These are phyloP conservation scores for Globisporangium yorkense DNA, from an alignment of 352 stramenopile genomes.

Conservation along the genomic window DNA sequence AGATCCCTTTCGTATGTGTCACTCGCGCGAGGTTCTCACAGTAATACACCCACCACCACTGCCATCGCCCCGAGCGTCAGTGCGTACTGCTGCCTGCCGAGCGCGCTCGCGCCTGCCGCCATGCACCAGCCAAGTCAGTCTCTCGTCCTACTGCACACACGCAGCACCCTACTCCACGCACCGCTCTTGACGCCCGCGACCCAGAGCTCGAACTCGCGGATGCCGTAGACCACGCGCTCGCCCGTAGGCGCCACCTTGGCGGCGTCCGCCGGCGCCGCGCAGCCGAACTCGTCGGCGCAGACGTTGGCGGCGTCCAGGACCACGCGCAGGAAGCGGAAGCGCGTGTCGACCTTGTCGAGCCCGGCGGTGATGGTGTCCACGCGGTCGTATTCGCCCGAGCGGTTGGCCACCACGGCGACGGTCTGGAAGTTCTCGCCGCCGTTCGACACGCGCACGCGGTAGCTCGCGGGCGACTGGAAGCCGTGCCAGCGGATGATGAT, in stretches of 20 bases:
- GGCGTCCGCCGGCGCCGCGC: constrained; percentile 20
- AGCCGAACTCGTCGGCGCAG: constrained; percentile 37
- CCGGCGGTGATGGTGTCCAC: constrained; percentile 54
- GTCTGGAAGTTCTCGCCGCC: constrained; percentile 57
- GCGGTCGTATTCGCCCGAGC: constrained; percentile 48
- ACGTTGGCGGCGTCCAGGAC: constrained; percentile 42
- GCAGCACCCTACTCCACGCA: constrained; percentile 1
- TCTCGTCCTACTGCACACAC: too few relatives aligned
- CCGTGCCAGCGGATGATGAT: constrained; percentile 76
- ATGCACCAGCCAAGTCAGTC: too few relatives aligned
- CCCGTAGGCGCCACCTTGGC: constrained; percentile 20
- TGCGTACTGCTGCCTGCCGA: neutral
- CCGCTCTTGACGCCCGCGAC: constrained; percentile 45
- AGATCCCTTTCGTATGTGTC: constrained; percentile 5
- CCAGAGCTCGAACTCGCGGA: constrained; percentile 77
- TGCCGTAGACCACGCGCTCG: constrained; percentile 71
- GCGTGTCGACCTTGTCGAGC: constrained; percentile 31
- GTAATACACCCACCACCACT: constrained; percentile 1
- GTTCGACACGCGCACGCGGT: constrained; percentile 57
- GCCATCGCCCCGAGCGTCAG: neutral
- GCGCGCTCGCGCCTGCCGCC: too few relatives aligned
- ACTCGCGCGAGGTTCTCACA: neutral
- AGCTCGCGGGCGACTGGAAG: constrained; percentile 51
- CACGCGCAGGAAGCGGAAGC: constrained; percentile 54
- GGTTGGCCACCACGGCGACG: constrained; percentile 36